Percentiles rank a stretch among this genome's conserved stretches.
phyloP scores from a whole-genome alignment of 805 yeast species.

The Isabelozyma rhagii region DNA sequence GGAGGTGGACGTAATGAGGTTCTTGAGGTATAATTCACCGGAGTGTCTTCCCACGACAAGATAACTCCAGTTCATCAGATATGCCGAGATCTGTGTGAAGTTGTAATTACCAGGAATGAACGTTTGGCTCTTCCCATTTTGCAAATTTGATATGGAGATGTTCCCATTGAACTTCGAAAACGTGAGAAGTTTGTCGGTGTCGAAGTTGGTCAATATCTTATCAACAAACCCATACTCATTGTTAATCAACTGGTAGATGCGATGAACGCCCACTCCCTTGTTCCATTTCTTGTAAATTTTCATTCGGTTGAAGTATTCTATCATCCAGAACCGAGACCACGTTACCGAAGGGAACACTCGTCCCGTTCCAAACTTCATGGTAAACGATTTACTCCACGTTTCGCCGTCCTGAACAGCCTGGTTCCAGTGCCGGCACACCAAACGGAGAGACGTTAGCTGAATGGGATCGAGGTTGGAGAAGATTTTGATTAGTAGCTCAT shows the following conservation, averaged over 20 bases:
- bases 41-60: conserved; percentile 22
- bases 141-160: conserved; percentile 26
- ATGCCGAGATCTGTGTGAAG: conserved; percentile 13
- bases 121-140: conserved; percentile 35
- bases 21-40: conserved; percentile 31
- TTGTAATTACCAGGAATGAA: conserved; percentile 31
- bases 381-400: conserved; percentile 49
- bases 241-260: conserved; percentile 26
- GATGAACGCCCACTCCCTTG: conserved; percentile 26
- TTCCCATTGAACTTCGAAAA: conserved; percentile 26
- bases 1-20: conserved; percentile 29
- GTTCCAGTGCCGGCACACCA: conserved; percentile 51
- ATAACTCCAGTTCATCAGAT: conserved; percentile 30
- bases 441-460: conserved; percentile 36
- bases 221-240: conserved; percentile 23
- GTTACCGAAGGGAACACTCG: conserved; percentile 42
- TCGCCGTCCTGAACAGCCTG: conserved; percentile 39
- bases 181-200: conserved; percentile 22
- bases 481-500: conserved; percentile 43
- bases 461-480: conserved; percentile 46
- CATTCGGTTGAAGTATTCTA: conserved; percentile 43
- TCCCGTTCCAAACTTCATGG: conserved; percentile 32
- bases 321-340: conserved; percentile 43
- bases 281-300: conserved; percentile 36
- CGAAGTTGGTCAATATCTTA: conserved; percentile 21